Evolutionary conservation across 176 grass and related monocot genomes (phyloP), one percentile per base, ranked within the genome.

Genomic region (Metroxylon sagu): DNA sequence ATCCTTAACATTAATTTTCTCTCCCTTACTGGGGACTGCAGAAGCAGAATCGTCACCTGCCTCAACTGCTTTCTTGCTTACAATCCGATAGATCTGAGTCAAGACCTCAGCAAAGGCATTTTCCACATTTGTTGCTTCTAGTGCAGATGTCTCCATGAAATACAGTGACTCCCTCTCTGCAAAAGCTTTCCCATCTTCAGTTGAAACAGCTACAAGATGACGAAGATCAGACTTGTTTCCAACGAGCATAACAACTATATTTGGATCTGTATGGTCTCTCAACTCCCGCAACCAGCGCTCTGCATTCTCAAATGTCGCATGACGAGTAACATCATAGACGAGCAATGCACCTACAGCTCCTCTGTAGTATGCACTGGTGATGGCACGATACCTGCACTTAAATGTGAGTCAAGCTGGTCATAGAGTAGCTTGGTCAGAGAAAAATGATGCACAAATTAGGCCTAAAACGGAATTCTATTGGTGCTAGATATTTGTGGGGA

Each of bases 81-180:
- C 85, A 7, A 95, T 89, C 49, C 76, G 82, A 75, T 95, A 89
- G 48, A 95, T 95, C 76, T 85, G 85, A 26, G 72, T 89, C 53
- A 95, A 60, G 15, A 95, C 89, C 53, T 95, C 89, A 3, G 77
- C 72, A 59, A 95, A 95, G 26, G 85, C 89, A 50, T 80, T 89
- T 59, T 83, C 89, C 4, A 95, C 89, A 4, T 95, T 95, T 3
- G 82, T 95, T 2, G 89, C 89, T 66, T 95, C 85, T 0, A 95
- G 80, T 3, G 89, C 85, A 26, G 89, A 95, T 35, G 89, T 95
- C 65, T 95, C 85, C 85, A 95, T 95, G 65, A 95, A 95, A 68
- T 95, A 95, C 61, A 95, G 69, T 4, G 77, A 83, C 65, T 95
- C 89, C 25, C 69, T 85, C 72, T 89, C 85, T 4, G 89, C 85